Evolutionary conservation across 805 yeast genomes (phyloP).

Genomic region (Metschnikowia baotianmanensis): DNA sequence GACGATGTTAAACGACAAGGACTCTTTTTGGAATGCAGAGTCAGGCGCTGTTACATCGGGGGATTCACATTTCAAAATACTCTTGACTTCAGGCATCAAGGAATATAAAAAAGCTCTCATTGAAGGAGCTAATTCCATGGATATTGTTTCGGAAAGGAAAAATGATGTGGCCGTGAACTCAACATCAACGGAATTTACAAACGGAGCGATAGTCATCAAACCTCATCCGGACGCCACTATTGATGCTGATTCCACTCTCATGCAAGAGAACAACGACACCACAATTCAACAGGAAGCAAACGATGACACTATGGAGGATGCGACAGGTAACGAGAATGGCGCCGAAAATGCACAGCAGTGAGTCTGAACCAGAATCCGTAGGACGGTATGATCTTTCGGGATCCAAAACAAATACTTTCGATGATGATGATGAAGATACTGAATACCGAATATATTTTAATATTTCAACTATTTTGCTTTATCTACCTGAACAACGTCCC

Average conservation of each 20-base stretch:
- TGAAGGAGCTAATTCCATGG: neutral
- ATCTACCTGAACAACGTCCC: conserved; percentile 22
- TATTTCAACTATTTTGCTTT: neutral
- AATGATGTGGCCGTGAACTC: conserved; percentile 10
- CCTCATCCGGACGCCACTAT: conserved; percentile 21
- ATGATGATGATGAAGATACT: too few species aligned
- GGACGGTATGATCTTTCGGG: neutral
- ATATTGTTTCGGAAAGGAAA: conserved; percentile 10
- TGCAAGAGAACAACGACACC: conserved; percentile 47
- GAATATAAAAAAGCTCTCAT: conserved; percentile 19
- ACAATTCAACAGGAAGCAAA: conserved; percentile 46
- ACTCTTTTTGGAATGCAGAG: conserved; percentile 52
- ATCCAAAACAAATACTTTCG: neutral
- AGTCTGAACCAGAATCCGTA: neutral
- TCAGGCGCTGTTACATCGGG: conserved; percentile 33
- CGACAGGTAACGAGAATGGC: conserved; percentile 27
- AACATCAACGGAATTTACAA: conserved; percentile 5
- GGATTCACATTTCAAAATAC: conserved; percentile 30
- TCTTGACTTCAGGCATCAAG: conserved; percentile 42
- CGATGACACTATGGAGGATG: conserved; percentile 47
- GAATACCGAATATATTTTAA: too few species aligned
- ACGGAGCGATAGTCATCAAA: conserved; percentile 4
- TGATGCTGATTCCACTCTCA: conserved; percentile 51
- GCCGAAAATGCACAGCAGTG: conserved; percentile 15
- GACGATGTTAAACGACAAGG: conserved; percentile 47